Conservation (phyloP, 495 filamentous ascomycete species). For the Penicillium macrosclerotiorum region DNA sequence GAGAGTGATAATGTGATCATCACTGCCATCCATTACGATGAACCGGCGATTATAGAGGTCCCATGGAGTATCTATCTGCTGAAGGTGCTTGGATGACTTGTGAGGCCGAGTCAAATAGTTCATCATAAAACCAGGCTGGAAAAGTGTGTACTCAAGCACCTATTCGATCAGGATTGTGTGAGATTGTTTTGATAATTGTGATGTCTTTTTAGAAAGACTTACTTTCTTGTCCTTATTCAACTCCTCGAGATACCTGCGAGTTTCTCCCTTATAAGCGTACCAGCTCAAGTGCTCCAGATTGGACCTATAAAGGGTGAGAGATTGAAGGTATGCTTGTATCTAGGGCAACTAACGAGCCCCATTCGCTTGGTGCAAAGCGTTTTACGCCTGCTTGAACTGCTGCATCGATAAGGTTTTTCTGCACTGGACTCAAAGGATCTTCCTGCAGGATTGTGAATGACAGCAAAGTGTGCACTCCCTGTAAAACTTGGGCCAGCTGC, state of each 20-base stretch:
- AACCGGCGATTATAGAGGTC: slow-evolving; percentile 51
- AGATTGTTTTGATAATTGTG: not conserved
- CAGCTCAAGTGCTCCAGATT: slow-evolving; percentile 31
- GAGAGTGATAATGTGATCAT: slow-evolving; percentile 41
- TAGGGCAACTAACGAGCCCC: slow-evolving; percentile 14
- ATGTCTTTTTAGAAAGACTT: slow-evolving; percentile 2
- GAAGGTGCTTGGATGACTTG: slow-evolving; percentile 49
- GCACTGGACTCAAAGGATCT: slow-evolving; percentile 33
- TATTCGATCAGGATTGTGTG: slow-evolving; percentile 15
- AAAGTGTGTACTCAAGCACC: slow-evolving; percentile 59
- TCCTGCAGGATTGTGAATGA: slow-evolving; percentile 46
- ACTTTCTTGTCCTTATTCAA: slow-evolving; percentile 52
- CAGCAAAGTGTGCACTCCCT: slow-evolving; percentile 53
- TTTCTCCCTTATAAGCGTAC: slow-evolving; percentile 47
- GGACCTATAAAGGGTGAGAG: slow-evolving; percentile 12
- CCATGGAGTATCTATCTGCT: slow-evolving; percentile 33
- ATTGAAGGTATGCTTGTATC: not conserved
- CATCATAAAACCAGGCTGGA: slow-evolving; percentile 54
- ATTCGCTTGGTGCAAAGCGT: slow-evolving; percentile 50
- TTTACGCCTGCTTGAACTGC: slow-evolving; percentile 58
- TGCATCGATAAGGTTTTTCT: slow-evolving; percentile 59
- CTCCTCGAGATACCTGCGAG: slow-evolving; percentile 47
- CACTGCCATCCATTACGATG: slow-evolving; percentile 45
- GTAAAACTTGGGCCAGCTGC: slow-evolving; percentile 34
- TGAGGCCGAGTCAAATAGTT: slow-evolving; percentile 53